A percentile compares a stretch with the other conserved stretches of the same genome.
These are phyloP conservation scores for Dendrocalamus sinicus DNA, from an alignment of 176 grass and related monocot species.

Conservation along the genomic window DNA sequence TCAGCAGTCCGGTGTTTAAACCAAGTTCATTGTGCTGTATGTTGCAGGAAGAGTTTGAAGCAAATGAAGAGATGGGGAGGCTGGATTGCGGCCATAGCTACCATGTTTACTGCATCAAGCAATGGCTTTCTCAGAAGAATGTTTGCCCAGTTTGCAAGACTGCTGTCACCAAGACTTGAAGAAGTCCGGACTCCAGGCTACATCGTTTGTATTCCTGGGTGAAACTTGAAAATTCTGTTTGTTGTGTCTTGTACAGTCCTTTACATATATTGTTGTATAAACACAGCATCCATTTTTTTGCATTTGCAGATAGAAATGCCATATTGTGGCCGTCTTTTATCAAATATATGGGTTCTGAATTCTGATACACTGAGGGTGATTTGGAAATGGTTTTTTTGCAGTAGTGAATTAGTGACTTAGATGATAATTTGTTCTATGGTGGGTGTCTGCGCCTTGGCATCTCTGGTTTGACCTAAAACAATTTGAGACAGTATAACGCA, in stretches of 20 bases:
- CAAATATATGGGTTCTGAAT: slow-evolving; percentile 14
- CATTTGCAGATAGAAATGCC: slow-evolving; percentile 56
- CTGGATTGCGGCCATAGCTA: slow-evolving; percentile 88
- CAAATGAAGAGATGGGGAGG: slow-evolving; percentile 82
- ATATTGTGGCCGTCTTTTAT: slow-evolving; percentile 29
- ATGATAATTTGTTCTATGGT: neutral
- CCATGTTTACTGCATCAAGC: slow-evolving; percentile 94
- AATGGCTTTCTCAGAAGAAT: slow-evolving; percentile 97
- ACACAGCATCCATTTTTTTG: slow-evolving; percentile 53
- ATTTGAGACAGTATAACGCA: neutral
- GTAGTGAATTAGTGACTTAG: neutral
- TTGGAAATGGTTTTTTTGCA: neutral
- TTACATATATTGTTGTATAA: slow-evolving; percentile 46
- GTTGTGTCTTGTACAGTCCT: slow-evolving; percentile 48
- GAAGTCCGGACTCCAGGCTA: neutral
- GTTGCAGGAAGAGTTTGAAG: slow-evolving; percentile 90
- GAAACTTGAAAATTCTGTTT: neutral
- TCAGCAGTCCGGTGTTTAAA: neutral
- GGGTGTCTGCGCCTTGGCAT: neutral
- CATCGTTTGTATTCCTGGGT: neutral
- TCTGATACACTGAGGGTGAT: slow-evolving; percentile 7
- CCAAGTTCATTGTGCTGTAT: neutral
- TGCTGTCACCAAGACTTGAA: slow-evolving; percentile 75
- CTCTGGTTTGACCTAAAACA: neutral
- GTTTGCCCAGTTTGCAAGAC: slow-evolving; percentile 96